These are phyloP conservation scores for Papiliotrema fonsecae DNA, from an alignment of 1,284 basidiomycete species.

Conservation along the genomic window DNA sequence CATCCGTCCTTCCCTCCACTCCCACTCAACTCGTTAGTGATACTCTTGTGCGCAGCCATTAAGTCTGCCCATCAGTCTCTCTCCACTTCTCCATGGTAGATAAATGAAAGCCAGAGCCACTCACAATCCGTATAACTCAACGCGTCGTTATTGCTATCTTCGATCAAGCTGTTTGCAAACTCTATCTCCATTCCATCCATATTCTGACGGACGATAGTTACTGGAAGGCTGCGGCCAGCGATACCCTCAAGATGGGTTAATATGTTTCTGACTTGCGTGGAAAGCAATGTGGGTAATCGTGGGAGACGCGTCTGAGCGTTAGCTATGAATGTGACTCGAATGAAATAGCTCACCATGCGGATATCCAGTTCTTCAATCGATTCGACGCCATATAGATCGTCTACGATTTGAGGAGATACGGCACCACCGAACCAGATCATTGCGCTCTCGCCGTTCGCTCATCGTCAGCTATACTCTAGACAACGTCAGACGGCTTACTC, in stretches of 20 bases:
- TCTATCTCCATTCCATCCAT: slow-evolving; percentile 91
- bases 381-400: slow-evolving; percentile 81
- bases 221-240: slow-evolving; percentile 58
- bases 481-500: slow-evolving; percentile 52
- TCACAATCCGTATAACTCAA: slow-evolving; percentile 82
- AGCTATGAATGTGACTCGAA: not conserved
- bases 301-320: slow-evolving; percentile 63
- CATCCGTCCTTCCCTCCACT: slow-evolving; percentile 42
- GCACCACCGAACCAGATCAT: slow-evolving; percentile 88
- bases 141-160: slow-evolving; percentile 94
- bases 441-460: slow-evolving; percentile 72
- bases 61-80: slow-evolving; percentile 22
- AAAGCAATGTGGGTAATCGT: slow-evolving; percentile 67
- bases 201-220: slow-evolving; percentile 84
- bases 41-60: slow-evolving; percentile 46
- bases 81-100: no score
- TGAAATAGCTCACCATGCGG: slow-evolving; percentile 57
- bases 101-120: slow-evolving; percentile 35
- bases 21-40: slow-evolving; percentile 48
- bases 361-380: slow-evolving; percentile 69
- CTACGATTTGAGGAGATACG: slow-evolving; percentile 73
- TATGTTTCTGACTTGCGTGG: slow-evolving; percentile 79
- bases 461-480: not conserved
- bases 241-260: slow-evolving; percentile 68
- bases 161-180: slow-evolving; percentile 92